Conservation (phyloP, 768 basidiomycete species). For the Favolaschia claudopus region DNA sequence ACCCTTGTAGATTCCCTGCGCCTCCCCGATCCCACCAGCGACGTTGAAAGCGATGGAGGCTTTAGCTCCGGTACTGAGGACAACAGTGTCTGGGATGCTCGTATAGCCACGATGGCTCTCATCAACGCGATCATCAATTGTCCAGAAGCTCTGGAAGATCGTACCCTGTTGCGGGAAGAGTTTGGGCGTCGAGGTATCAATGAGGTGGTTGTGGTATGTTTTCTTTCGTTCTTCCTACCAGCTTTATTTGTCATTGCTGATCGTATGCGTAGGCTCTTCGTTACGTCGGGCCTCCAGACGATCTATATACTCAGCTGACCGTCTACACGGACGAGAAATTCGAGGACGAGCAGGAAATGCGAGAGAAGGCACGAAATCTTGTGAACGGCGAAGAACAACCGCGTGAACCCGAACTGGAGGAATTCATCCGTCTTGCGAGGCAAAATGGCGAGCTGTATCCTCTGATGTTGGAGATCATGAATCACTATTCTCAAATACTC, state of each 20-base stretch:
- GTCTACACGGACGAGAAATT: conserved; percentile 89
- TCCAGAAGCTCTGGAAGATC: conserved; percentile 79
- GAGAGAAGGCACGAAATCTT: conserved; percentile 47
- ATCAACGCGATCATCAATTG: conserved; percentile 82
- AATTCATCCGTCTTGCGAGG: conserved; percentile 64
- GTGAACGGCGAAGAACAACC: conserved; percentile 39
- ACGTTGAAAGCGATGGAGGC: conserved; percentile 41
- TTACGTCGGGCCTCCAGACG: conserved; percentile 77
- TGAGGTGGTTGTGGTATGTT: conserved; percentile 81
- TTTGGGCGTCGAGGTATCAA: conserved; percentile 83
- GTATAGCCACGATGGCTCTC: conserved; percentile 77
- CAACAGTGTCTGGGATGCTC: conserved; percentile 82
- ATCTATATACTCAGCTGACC: conserved; percentile 76
- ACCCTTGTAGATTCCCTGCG: conserved; percentile 71
- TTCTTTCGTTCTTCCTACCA: not conserved
- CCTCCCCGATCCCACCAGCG: conserved; percentile 51
- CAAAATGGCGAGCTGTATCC: conserved; percentile 70
- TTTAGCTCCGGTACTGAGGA: conserved; percentile 57
- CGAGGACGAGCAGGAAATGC: conserved; percentile 88
- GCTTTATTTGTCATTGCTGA: not conserved
- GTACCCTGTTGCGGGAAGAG: conserved; percentile 84
- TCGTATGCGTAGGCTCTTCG: conserved; percentile 62
- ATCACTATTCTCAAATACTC: conserved; percentile 60
- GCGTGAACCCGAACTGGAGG: conserved; percentile 65
- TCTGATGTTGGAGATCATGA: conserved; percentile 65